Base-by-base conservation (phyloP, 1,284 basidiomycete species). In the Apiotrichum brassicae region DNA sequence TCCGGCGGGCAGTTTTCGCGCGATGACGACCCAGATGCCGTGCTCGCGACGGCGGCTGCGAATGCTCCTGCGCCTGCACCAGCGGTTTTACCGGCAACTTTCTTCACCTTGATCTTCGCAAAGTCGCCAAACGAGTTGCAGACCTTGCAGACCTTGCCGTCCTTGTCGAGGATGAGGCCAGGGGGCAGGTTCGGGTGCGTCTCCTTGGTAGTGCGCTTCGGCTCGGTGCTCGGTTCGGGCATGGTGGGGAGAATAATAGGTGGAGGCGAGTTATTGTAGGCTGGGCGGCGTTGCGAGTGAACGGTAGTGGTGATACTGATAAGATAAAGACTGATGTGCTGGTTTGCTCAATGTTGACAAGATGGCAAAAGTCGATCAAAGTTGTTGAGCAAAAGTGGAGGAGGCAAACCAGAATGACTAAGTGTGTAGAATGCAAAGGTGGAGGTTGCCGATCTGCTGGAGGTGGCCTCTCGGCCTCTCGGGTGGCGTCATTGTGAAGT, bases 141-240 rank as follows among this genome's bases (percentile, higher is more conserved):
- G 33, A 86, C 83, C 75, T 89, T 93, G 78, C 92, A 97, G 0
- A 87, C 88, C 72, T 92, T 94, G 22, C 92, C 92, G 60, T 95
- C 87, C 24, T 87, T 85, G 2, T 87, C 91, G 53, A 95, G 75
- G 49, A 93, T 80, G 76, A 89, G 82, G 2, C 88, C 90, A 3
- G 86, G 85, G 1, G 86, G 85, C 1, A 78, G 64, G 49, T 71
- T 63, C 9, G 70, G 66, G 51, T 72, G 68, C 3, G 68, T 69
- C 51, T 63, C 67, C 56, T 69, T 71, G 6, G 68, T 71, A n/a
- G 69, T 71, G 38, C 55, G 53, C 18, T 53, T 48, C 6, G 50
- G 50, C 42, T 49, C 11, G 22, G 20, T 24, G 23, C 22, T 24
- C 6, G 37, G n/a, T 18, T 34, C 33, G n/a, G 33, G 33, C 33